Conservation (phyloP, 768 basidiomycete species). For the Kwoniella shandongensis region DNA sequence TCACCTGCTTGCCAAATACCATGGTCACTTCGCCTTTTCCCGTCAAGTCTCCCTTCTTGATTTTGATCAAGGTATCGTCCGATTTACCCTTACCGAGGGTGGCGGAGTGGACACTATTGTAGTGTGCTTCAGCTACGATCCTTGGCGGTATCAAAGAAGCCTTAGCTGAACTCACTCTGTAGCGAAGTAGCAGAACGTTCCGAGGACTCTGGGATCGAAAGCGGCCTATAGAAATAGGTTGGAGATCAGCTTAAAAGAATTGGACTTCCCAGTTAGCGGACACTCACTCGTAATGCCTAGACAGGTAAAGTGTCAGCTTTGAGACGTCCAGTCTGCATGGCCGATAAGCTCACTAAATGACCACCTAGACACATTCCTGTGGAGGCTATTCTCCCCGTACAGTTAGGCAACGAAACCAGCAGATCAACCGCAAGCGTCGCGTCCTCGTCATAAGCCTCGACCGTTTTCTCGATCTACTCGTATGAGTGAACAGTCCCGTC, state of each 20-base stretch:
- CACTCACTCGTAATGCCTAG: slow-evolving; percentile 1
- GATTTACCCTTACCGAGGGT: slow-evolving; percentile 77
- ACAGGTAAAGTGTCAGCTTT: neutral
- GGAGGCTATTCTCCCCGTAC: slow-evolving; percentile 81
- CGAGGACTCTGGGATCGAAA: slow-evolving; percentile 76
- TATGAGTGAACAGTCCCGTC: neutral
- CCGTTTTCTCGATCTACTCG: slow-evolving; percentile 75
- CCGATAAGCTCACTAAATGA: slow-evolving; percentile 25
- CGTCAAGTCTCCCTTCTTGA: slow-evolving; percentile 70
- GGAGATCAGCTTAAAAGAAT: neutral
- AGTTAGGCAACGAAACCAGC: slow-evolving; percentile 69
- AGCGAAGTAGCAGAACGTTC: slow-evolving; percentile 90
- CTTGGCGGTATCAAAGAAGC: no score
- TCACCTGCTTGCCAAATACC: slow-evolving; percentile 92
- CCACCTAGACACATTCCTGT: slow-evolving; percentile 47
- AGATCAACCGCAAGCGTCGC: slow-evolving; percentile 74
- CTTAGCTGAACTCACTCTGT: slow-evolving; percentile 65
- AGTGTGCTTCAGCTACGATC: slow-evolving; percentile 4
- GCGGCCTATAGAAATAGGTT: slow-evolving; percentile 64
- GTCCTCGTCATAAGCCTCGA: slow-evolving; percentile 90
- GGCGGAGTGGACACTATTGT: slow-evolving; percentile 66
- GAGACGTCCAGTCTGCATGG: no score
- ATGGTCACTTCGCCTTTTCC: slow-evolving; percentile 86
- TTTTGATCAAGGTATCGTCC: slow-evolving; percentile 76
- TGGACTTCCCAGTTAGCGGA: no score